Conservation (phyloP, 345 rosid species). For the Mercurialis annua region DNA sequence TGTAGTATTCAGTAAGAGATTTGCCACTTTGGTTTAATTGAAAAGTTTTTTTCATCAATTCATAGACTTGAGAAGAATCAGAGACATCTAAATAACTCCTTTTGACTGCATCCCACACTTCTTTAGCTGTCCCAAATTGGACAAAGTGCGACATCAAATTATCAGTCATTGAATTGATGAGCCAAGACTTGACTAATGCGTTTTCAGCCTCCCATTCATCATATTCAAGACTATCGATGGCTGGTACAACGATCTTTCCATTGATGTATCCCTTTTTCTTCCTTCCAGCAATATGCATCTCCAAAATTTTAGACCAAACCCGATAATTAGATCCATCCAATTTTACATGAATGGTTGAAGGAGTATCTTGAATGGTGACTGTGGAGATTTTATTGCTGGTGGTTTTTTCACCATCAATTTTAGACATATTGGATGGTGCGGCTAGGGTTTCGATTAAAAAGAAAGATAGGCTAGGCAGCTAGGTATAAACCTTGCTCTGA, state of each 20-base stretch:
- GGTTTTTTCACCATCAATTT: no score
- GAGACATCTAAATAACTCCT: not conserved
- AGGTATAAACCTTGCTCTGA: no score
- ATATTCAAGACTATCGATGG: not conserved
- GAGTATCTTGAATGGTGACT: not conserved
- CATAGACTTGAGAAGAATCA: not conserved
- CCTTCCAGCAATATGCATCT: not conserved
- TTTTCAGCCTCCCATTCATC: no score
- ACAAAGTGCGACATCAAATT: not conserved
- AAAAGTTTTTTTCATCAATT: constrained; percentile 1
- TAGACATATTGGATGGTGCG: no score
- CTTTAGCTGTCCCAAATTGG: not conserved
- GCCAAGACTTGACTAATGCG: no score
- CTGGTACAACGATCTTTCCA: not conserved
- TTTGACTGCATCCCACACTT: not conserved
- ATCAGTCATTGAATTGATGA: no score
- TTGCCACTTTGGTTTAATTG: not conserved
- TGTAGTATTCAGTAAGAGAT: not conserved
- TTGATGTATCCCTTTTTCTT: not conserved
- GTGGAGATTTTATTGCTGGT: not conserved
- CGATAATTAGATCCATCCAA: not conserved
- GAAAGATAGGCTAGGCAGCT: no score
- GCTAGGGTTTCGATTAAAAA: no score
- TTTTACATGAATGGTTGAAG: not conserved
- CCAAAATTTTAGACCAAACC: constrained; percentile 3